Conservation (phyloP, 2,329 filamentous ascomycete genomes). For the Plectosphaerella plurivora region DNA sequence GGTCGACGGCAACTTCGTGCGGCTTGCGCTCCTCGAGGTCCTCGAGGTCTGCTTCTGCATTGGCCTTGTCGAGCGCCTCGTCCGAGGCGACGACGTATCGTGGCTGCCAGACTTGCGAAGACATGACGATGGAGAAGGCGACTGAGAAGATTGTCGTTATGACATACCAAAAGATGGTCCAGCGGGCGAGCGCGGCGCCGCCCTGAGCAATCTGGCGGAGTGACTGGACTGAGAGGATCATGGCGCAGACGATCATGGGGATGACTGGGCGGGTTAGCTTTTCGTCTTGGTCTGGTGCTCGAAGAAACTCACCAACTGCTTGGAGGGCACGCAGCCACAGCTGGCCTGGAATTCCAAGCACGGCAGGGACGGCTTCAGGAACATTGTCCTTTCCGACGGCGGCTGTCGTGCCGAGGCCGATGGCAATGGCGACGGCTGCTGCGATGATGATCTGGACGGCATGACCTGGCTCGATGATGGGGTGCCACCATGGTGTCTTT, state of each 20-base stretch:
- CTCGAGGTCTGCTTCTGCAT: not conserved
- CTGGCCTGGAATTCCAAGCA: conserved; percentile 43
- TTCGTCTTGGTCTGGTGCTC: conserved; percentile 10
- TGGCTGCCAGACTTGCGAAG: conserved; percentile 40
- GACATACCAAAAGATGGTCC: conserved; percentile 47
- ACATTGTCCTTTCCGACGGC: conserved; percentile 37
- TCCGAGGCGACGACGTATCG: conserved; percentile 33
- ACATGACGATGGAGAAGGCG: conserved; percentile 38
- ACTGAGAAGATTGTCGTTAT: conserved; percentile 45
- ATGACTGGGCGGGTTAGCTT: conserved; percentile 25
- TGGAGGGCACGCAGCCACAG: conserved; percentile 46
- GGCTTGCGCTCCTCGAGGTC: conserved; percentile 19
- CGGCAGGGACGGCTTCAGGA: conserved; percentile 32
- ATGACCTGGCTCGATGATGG: conserved; percentile 35
- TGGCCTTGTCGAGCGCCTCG: conserved; percentile 21
- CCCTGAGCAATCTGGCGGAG: conserved; percentile 40
- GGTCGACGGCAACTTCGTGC: conserved; percentile 39
- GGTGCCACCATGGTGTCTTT: conserved; percentile 29
- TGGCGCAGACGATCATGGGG: conserved; percentile 46
- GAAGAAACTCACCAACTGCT: conserved; percentile 34
- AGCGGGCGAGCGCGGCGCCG: conserved; percentile 38
- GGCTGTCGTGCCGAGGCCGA: conserved; percentile 40
- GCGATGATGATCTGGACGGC: conserved; percentile 45
- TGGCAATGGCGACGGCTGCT: conserved; percentile 41
- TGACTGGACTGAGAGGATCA: conserved; percentile 44